phyloP scores from a whole-genome alignment of 768 basidiomycete genomes.

The Boletus speciosus region DNA sequence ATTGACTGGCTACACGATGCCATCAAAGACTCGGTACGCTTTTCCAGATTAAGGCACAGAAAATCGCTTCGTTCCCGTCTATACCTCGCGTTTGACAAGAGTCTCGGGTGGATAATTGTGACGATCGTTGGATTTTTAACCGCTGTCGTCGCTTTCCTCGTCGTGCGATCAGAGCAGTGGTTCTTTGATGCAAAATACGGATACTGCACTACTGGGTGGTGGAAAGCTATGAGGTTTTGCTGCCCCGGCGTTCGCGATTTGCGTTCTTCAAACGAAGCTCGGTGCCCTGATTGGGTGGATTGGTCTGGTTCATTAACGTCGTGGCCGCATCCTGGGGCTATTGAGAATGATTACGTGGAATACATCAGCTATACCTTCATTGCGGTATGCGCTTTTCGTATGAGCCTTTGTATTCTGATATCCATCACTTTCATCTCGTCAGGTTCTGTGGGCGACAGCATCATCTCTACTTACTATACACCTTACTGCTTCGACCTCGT shows the following conservation, averaged over 20 bases:
- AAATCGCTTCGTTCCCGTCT: constrained; percentile 67
- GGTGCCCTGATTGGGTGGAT: constrained; percentile 67
- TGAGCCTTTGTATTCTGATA: not conserved
- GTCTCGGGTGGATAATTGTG: constrained; percentile 85
- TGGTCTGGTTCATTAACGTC: constrained; percentile 64
- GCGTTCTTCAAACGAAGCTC: constrained; percentile 25
- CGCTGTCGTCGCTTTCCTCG: constrained; percentile 80
- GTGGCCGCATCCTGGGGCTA: constrained; percentile 10
- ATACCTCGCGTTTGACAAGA: constrained; percentile 66
- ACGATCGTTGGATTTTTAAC: constrained; percentile 85
- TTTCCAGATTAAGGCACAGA: constrained; percentile 64
- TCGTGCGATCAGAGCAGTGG: constrained; percentile 82
- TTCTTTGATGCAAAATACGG: constrained; percentile 94
- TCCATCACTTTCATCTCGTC: not conserved
- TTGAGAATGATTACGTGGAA: constrained; percentile 46
- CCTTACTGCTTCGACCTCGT: constrained; percentile 85
- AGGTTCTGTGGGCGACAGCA: constrained; percentile 70
- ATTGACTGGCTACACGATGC: constrained; percentile 97
- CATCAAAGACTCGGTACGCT: constrained; percentile 88
- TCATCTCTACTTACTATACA: constrained; percentile 82
- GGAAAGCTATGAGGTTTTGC: constrained; percentile 78
- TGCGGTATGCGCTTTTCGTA: constrained; percentile 58
- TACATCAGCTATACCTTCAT: constrained; percentile 68
- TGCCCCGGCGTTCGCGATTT: constrained; percentile 45
- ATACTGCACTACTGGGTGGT: constrained; percentile 69